Evolutionary conservation across 257 asterid genomes (phyloP).

Genomic region (Fraxinus cuspidata): DNA sequence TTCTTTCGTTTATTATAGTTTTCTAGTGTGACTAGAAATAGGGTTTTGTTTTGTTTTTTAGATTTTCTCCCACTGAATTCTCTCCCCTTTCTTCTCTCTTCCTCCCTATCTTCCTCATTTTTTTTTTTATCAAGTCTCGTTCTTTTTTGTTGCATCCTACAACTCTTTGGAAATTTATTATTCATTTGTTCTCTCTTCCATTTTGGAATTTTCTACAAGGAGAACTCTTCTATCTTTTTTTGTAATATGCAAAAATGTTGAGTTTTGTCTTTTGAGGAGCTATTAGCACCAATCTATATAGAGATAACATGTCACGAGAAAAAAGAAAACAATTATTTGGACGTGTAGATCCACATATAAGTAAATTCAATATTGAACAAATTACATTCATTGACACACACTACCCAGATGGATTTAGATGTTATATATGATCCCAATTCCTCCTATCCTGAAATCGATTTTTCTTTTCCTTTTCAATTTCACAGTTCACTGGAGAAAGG

Average conservation of each 20-base stretch:
- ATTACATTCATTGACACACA: not conserved
- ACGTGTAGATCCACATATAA: not conserved
- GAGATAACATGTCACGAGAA: not conserved
- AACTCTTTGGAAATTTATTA: not conserved
- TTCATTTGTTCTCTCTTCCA: not conserved
- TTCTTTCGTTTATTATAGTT: too few species aligned
- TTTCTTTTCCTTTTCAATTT: constrained; percentile 21
- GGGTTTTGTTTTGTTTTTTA: too few species aligned
- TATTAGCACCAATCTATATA: not conserved
- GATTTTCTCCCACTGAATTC: too few species aligned
- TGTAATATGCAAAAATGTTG: not conserved
- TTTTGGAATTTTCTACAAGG: not conserved
- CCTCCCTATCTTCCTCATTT: too few species aligned
- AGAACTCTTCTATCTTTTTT: not conserved
- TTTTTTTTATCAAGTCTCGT: too few species aligned
- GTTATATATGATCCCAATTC: not conserved
- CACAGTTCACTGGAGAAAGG: constrained; percentile 93
- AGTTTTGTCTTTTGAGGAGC: not conserved
- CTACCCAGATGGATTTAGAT: not conserved
- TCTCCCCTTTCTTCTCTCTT: too few species aligned
- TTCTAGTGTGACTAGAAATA: too few species aligned
- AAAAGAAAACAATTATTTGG: not conserved
- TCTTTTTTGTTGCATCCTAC: too few species aligned
- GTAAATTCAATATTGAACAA: not conserved
- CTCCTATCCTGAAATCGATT: not conserved